Base-by-base conservation (phyloP, 805 yeast genomes). In the Yueomyces sinensis region DNA sequence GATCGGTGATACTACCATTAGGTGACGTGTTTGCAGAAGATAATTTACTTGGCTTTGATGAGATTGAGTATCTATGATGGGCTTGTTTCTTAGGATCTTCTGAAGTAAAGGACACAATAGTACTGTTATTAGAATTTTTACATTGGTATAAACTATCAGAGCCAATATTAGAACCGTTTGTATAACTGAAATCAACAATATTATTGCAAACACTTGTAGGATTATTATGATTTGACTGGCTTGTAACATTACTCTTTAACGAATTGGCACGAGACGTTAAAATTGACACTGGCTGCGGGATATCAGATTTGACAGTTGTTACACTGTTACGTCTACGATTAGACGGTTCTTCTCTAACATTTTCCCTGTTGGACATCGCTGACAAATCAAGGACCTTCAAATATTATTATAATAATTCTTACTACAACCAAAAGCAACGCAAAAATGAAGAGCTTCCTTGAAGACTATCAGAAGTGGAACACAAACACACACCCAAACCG, bases 31-130 rank as follows among this genome's bases (percentile, higher is more conserved):
- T 22, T 32, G 44, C 24, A 27, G 32, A 20, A 29, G 29, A 34
- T 5, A 37, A 42, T 23, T 33, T 37, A 14, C 23, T 28, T 27
- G 76, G 73, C 40, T 68, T 59, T 1, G 73, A 67, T 31, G 73
- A 65, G 34, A 72, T 71, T 2, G 77, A 72, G n/a, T 75, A 74
- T 37, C 79, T 54, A 42, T 72, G 74, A 32, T 51, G 56, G 2
- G 56, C 47, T 1, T 61, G 50, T 41, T 66, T 68, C 17, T 52
- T 49, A n/a, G 28, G 28, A 30, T 36, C 33, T 9, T 31, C 14
- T 4, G 18, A 32, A 29, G 32, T 32, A 32, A 36, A 36, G 1
- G 38, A 36, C 3, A 36, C 38, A 3, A 36, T 33, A 3, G 38
- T 25, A 11, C 33, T 19, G 7, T 29, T 32, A 4, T 25, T 9